Percentiles rank a stretch among this genome's conserved stretches.
Evolutionary conservation across 331 rosid species (phyloP).

Genomic region (Stylosanthes scabra): DNA sequence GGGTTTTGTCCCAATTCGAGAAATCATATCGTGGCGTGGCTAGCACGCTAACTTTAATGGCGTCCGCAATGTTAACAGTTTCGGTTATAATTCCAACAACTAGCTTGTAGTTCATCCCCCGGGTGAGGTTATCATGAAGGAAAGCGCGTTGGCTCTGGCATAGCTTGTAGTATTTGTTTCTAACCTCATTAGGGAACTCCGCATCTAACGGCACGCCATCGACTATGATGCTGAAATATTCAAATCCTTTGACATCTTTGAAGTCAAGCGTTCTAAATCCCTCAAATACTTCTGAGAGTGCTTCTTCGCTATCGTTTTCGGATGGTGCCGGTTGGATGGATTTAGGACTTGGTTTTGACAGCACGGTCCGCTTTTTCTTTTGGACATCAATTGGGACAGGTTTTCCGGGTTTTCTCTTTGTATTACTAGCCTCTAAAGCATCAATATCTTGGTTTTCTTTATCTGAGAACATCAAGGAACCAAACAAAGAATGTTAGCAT

Average conservation of each 20-base stretch:
- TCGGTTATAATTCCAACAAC: constrained; percentile 65
- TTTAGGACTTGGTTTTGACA: constrained; percentile 40
- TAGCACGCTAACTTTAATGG: constrained; percentile 57
- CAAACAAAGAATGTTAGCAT: constrained; percentile 31
- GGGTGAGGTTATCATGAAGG: constrained; percentile 73
- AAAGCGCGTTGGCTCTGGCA: constrained; percentile 72
- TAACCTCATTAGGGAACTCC: constrained; percentile 58
- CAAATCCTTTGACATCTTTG: constrained; percentile 55
- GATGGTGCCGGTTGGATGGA: constrained; percentile 38
- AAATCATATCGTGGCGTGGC: constrained; percentile 59
- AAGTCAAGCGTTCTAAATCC: constrained; percentile 51
- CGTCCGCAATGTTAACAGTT: constrained; percentile 60
- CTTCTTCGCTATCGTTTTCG: constrained; percentile 68
- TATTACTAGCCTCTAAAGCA: constrained; percentile 32
- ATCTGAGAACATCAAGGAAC: constrained; percentile 47
- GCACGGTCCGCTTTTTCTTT: constrained; percentile 52
- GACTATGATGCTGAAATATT: constrained; percentile 61
- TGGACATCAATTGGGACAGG: constrained; percentile 42
- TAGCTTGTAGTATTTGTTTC: constrained; percentile 73
- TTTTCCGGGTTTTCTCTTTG: constrained; percentile 56
- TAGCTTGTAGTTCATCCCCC: constrained; percentile 54
- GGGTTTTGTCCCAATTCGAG: constrained; percentile 70
- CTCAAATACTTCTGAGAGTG: constrained; percentile 64
- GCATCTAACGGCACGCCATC: constrained; percentile 62
- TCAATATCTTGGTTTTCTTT: constrained; percentile 43